Conservation (phyloP, 306 rosid genomes). For the Herpetospermum pedunculosum region DNA sequence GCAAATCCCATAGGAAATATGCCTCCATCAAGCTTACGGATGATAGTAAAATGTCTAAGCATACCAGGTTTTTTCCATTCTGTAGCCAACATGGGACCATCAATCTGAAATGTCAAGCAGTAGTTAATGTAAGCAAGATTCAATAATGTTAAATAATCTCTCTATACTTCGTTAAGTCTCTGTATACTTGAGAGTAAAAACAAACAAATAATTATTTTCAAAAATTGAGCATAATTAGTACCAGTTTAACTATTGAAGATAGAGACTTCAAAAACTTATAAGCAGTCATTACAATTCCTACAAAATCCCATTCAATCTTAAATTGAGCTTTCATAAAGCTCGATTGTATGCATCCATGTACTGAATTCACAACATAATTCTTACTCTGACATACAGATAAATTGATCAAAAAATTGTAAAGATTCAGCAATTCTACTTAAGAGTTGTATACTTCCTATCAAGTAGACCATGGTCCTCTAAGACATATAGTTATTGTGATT, state of each 20-base stretch:
- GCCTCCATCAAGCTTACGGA: constrained; percentile 81
- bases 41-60: constrained; percentile 84
- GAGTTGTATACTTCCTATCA: not conserved
- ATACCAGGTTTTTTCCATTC: constrained; percentile 80
- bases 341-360: not conserved
- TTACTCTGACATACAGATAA: not conserved
- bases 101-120: constrained; percentile 54
- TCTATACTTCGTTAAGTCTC: not conserved
- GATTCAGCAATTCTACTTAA: not conserved
- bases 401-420: not conserved
- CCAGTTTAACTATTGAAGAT: not conserved
- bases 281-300: not conserved
- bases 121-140: constrained; percentile 5
- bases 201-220: not conserved
- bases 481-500: not conserved
- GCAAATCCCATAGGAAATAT: constrained; percentile 78
- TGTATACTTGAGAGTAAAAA: not conserved
- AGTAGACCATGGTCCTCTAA: not conserved
- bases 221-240: not conserved
- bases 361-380: not conserved
- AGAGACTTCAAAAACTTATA: not conserved
- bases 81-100: constrained; percentile 83
- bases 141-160: constrained; percentile 10
- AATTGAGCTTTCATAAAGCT: not conserved
- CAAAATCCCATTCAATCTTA: not conserved